A percentile compares a stretch with the other conserved stretches of the same genome.
These are phyloP conservation scores for Salix koriyanagi DNA, from an alignment of 345 rosid genomes.

Conservation along the genomic window DNA sequence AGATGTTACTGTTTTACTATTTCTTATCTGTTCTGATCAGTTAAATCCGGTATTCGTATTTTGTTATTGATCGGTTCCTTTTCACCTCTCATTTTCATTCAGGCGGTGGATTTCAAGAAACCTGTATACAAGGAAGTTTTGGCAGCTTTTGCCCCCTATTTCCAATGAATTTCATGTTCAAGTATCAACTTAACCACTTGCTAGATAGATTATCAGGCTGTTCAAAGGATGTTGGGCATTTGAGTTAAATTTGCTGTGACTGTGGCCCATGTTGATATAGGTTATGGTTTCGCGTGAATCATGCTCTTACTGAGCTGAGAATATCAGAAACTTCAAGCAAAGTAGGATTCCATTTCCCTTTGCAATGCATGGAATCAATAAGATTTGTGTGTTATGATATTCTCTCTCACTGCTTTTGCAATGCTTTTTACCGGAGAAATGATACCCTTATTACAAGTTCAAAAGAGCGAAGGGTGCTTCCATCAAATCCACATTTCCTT, in stretches of 20 bases:
- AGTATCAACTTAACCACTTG: neutral
- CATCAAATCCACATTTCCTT: neutral
- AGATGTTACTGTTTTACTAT: neutral
- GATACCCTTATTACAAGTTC: neutral
- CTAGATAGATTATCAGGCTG: neutral
- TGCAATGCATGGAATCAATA: conserved; percentile 1
- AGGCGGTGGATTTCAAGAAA: conserved; percentile 93
- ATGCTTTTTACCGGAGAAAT: neutral
- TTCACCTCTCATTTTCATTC: conserved; percentile 19
- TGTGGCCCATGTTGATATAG: neutral
- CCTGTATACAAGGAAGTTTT: conserved; percentile 79
- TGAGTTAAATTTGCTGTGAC: neutral
- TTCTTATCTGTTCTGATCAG: neutral
- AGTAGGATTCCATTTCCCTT: conserved; percentile 9
- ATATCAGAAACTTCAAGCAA: conserved; percentile 17
- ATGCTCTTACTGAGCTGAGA: neutral
- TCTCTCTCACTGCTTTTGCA: neutral
- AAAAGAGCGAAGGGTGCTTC: neutral
- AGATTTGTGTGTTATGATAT: neutral
- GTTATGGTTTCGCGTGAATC: neutral
- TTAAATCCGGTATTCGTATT: neutral
- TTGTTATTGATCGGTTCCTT: neutral
- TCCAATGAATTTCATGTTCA: conserved; percentile 27
- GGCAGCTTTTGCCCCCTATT: conserved; percentile 53
- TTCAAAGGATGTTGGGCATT: neutral